Conservation (phyloP, 345 rosid genomes). For the Populus deltoides region DNA sequence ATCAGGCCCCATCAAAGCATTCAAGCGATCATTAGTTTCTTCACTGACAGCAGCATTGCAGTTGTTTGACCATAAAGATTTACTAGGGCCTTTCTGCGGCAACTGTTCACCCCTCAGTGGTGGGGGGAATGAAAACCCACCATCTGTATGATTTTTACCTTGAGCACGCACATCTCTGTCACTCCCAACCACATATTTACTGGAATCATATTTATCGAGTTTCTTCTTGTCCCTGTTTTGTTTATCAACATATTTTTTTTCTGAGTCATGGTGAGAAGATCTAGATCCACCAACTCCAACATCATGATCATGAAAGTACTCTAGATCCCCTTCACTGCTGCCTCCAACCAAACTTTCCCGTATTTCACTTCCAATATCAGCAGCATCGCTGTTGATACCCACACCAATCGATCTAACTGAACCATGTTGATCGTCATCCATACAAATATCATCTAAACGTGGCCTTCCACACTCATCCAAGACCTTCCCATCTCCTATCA, state of each 20-base stretch:
- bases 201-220: conserved; percentile 42
- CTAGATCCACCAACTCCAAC: conserved; percentile 50
- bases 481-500: conserved; percentile 56
- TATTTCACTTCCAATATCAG: conserved; percentile 87
- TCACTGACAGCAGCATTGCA: conserved; percentile 40
- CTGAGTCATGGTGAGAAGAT: conserved; percentile 43
- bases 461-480: conserved; percentile 47
- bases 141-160: conserved; percentile 55
- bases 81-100: conserved; percentile 56
- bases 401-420: conserved; percentile 97
- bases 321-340: conserved; percentile 87
- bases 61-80: conserved; percentile 64
- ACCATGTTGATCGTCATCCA: conserved; percentile 85
- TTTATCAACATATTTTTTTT: conserved; percentile 52
- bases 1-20: conserved; percentile 58
- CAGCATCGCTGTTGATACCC: conserved; percentile 89
- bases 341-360: conserved; percentile 91
- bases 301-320: conserved; percentile 69
- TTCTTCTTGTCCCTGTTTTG: conserved; percentile 45
- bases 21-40: conserved; percentile 48
- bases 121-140: conserved; percentile 75
- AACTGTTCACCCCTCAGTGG: conserved; percentile 55
- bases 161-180: conserved; percentile 45
- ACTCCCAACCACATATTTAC: conserved; percentile 40
- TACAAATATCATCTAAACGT: conserved; percentile 52